These are phyloP conservation scores for Castanopsis chinensis DNA, from an alignment of 306 rosid genomes.

Conservation along the genomic window DNA sequence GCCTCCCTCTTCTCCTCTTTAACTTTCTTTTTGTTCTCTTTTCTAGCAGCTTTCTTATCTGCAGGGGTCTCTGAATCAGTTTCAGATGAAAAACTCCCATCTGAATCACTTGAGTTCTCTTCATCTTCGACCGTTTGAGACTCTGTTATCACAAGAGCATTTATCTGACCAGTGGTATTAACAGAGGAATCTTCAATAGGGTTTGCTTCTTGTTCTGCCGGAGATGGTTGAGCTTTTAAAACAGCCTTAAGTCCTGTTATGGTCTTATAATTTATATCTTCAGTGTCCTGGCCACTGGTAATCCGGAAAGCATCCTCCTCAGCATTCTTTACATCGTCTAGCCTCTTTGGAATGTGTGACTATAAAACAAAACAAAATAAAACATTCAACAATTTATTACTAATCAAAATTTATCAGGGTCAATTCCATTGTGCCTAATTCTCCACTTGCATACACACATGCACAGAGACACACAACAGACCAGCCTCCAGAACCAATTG, in stretches of 20 bases:
- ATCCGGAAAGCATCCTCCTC: constrained; percentile 69
- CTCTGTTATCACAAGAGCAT: constrained; percentile 14
- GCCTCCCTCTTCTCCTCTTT: constrained; percentile 90
- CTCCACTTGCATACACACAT: not conserved
- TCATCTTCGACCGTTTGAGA: constrained; percentile 36
- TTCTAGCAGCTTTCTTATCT: constrained; percentile 79
- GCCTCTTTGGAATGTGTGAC: constrained; percentile 80
- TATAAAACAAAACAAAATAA: constrained; percentile 25
- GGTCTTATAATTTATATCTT: constrained; percentile 65
- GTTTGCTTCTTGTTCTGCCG: constrained; percentile 14
- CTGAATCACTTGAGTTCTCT: constrained; percentile 41
- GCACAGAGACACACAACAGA: not conserved
- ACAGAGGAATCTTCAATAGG: constrained; percentile 8
- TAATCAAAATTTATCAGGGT: not conserved
- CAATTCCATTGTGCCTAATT: not conserved
- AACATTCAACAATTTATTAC: not conserved
- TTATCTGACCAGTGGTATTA: constrained; percentile 9
- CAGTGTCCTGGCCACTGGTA: constrained; percentile 71
- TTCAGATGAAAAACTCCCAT: constrained; percentile 41
- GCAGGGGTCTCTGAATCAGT: constrained; percentile 37
- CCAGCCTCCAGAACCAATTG: constrained; percentile 2
- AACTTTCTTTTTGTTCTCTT: constrained; percentile 84
- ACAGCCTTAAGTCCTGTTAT: constrained; percentile 79
- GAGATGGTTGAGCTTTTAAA: constrained; percentile 26
- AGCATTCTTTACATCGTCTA: constrained; percentile 65